Evolutionary conservation across 306 rosid genomes (phyloP), one percentile per base, ranked within the genome.

Genomic region (Cucurbita moschata): DNA sequence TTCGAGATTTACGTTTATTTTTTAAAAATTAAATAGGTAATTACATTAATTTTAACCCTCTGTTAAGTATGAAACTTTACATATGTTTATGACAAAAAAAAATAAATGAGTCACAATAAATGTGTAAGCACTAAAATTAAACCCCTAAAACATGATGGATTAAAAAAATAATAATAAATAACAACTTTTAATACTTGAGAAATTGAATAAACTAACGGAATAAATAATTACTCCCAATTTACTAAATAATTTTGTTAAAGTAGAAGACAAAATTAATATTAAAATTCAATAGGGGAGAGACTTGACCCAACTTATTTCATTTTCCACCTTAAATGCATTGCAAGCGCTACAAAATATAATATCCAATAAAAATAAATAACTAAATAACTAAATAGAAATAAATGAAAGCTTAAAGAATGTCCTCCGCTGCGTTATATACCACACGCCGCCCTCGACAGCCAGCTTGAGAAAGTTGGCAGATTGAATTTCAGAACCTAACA

Each of bases 381-480:
- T 3, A 19, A 10, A 44, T 12, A 46, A 16, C 42, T 65, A 6
- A 18, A 63, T 4, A 16, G 35, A 30, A 12, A 57, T 56, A 0
- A 60, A 60, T 42, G 30, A 66, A 46, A 67, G 38, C 54, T 23
- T 43, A 46, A 19, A 67, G 56, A 69, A 47, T 49, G 5, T 26
- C 58, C 13, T 49, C 4, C 7, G 72, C 54, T 44, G 37, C 72
- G 55, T 42, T 67, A 46, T 46, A 47, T 67, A 67, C 72, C 72
- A 67, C 72, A 67, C 19, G 72, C 55, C 40, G 73, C 13, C 73
- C 73, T 6, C 46, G 1, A 46, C 44, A 69, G 74, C 74, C 74
- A 69, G 74, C 74, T 47, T 46, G 13, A 21, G 55, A 47, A 67
- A 47, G 73, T 46, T 67, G 73, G 54, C 73, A 46, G 12, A 13